These are phyloP conservation scores for Ceratocystis colombiana DNA, from an alignment of 2,329 filamentous ascomycete species.

Conservation along the genomic window DNA sequence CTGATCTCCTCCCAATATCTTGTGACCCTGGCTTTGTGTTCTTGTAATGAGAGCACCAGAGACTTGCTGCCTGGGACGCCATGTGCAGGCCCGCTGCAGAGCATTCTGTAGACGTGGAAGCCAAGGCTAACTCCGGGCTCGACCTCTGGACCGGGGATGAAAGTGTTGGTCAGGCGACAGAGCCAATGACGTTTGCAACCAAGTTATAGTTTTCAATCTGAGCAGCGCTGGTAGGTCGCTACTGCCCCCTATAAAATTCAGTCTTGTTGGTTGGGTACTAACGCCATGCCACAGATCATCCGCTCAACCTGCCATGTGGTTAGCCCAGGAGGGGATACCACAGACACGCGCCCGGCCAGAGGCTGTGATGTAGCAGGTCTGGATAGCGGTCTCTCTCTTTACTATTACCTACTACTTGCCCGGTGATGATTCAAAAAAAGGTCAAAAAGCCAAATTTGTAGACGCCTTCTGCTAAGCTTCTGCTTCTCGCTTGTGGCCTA, in stretches of 20 bases:
- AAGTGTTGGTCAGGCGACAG: background rate
- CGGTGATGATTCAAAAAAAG: slow-evolving; percentile 40
- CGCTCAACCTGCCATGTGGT: background rate
- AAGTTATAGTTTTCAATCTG: slow-evolving; percentile 46
- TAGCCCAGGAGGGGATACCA: slow-evolving; percentile 14
- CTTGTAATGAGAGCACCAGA: background rate
- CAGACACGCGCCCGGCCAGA: background rate
- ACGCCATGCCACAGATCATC: background rate
- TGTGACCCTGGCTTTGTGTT: background rate
- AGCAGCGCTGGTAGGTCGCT: slow-evolving; percentile 34
- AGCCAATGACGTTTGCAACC: slow-evolving; percentile 30
- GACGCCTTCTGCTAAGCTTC: slow-evolving; percentile 29
- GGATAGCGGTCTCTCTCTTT: background rate
- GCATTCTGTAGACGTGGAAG: slow-evolving; percentile 8
- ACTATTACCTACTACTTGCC: slow-evolving; percentile 29
- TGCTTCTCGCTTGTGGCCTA: background rate
- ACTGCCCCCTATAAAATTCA: background rate
- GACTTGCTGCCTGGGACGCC: background rate
- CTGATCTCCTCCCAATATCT: background rate
- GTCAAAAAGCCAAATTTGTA: slow-evolving; percentile 52
- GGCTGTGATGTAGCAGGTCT: background rate
- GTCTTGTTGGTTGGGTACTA: background rate
- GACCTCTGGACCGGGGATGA: background rate
- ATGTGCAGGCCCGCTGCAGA: slow-evolving; percentile 13
- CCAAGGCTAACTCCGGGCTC: slow-evolving; percentile 11